Evolutionary conservation across 2,329 filamentous ascomycete species (phyloP), one percentile per base, ranked within the genome.

Genomic region (Ambrosiella cleistominuta): DNA sequence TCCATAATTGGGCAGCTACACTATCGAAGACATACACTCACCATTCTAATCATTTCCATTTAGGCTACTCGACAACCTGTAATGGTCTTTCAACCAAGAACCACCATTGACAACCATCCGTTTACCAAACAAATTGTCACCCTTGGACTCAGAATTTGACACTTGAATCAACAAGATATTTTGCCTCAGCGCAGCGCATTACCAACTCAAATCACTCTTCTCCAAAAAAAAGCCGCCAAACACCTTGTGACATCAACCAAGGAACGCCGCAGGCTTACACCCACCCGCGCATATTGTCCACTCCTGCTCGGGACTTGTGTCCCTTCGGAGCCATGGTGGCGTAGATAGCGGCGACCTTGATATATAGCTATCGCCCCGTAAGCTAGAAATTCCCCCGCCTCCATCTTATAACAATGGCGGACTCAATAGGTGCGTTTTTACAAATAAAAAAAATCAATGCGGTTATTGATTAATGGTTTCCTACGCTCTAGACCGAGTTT

Each of bases 401-500:
- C 11, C 3, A 35, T 12, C 9, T 7, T 19, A 15, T 2, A 49
- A 64, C 40, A 49, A 71, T 71, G 69, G 68, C 69, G 60, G 69
- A 71, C 66, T 71, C 69, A 44, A 68, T 70, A 47, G 69, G 69
- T 70, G 59, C 56, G 68, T 57, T 37, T n/a, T 15, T 19, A 27
- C 11, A 27, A 7, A 15, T 9, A 51, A 36, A 7, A 51, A 27
- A 15, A 66, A n/a, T n/a, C 8, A 36, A 45, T 8, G 40, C 35
- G 40, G 19, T 37, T 36, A 9, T 37, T 39, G 13, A 12, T 13
- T n/a, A 58, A 54, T 47, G 42, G 38, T 35, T 9, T 19, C 11
- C 17, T n/a, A 44, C 37, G 44, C 38, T 49, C 45, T 65, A 97
- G 93, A 98, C 74, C 86, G 93, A 72, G 93, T 98, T 68, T 98